Conservation (phyloP, 2,329 filamentous ascomycete genomes). For the Cladosporium sp. region DNA sequence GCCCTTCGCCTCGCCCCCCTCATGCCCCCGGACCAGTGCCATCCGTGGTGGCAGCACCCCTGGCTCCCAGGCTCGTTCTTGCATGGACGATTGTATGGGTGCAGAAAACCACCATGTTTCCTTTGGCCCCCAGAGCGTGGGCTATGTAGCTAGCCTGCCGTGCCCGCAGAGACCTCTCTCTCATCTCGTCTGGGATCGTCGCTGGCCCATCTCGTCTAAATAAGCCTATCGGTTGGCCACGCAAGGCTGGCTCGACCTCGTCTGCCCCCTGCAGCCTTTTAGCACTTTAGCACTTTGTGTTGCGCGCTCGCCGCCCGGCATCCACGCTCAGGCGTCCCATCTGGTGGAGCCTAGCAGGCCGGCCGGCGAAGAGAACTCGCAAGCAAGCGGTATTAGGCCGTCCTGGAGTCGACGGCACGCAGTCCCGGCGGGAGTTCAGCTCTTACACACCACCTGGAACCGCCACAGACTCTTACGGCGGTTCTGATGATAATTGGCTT, state of each 20-base stretch:
- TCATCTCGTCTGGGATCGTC: background rate
- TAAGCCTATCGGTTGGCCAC: background rate
- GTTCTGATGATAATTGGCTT: background rate
- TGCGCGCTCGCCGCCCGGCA: conserved; percentile 8
- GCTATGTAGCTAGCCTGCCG: background rate
- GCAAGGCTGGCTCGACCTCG: background rate
- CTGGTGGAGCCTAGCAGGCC: background rate
- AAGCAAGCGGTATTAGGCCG: background rate
- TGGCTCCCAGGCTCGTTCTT: background rate
- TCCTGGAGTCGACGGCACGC: conserved; percentile 8
- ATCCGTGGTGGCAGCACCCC: background rate
- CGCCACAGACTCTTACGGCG: background rate
- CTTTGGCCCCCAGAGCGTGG: background rate
- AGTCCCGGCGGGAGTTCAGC: conserved; percentile 4
- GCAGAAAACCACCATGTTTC: background rate
- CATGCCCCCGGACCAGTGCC: background rate
- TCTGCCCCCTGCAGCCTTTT: background rate
- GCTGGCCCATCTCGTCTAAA: conserved; percentile 1
- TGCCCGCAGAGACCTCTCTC: background rate
- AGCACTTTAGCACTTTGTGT: background rate
- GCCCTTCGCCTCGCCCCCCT: background rate
- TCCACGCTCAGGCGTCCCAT: background rate
- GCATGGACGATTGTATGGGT: background rate
- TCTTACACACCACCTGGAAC: conserved; percentile 1
- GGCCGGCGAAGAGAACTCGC: background rate